Conservation (phyloP, 2,329 filamentous ascomycete species). For the Fusarium aywerte region DNA sequence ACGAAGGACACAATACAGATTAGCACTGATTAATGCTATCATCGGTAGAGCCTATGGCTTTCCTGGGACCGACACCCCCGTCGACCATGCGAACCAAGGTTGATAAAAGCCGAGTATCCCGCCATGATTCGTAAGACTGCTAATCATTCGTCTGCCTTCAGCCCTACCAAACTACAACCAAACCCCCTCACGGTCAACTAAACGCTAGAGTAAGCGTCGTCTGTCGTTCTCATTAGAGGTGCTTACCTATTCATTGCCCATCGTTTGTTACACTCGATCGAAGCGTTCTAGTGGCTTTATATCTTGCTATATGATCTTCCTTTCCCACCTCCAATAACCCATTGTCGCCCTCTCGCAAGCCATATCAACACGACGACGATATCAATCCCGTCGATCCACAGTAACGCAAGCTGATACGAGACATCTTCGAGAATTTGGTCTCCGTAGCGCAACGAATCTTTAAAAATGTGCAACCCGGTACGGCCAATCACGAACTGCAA, state of each 20-base stretch:
- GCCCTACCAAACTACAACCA: conserved; percentile 38
- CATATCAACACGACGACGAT: not conserved
- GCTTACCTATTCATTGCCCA: not conserved
- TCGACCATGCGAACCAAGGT: conserved; percentile 17
- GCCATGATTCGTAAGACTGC: conserved; percentile 24
- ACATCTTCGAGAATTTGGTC: not conserved
- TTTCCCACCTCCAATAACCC: not conserved
- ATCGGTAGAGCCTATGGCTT: conserved; percentile 10
- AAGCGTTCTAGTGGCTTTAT: not conserved
- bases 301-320: conserved; percentile 2
- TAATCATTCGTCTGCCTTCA: conserved; percentile 33
- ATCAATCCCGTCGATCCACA: not conserved
- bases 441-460: not conserved
- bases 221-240: not conserved
- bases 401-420: not conserved
- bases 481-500: conserved; percentile 9
- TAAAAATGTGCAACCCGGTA: conserved; percentile 3
- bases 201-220: conserved; percentile 2
- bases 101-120: conserved; percentile 42
- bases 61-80: conserved; percentile 17
- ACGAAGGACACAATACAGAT: conserved; percentile 12
- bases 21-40: conserved; percentile 12
- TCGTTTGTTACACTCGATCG: not conserved
- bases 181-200: not conserved
- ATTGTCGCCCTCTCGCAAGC: not conserved